Base-by-base conservation (phyloP, 1,139 yeast species). In the Yamadazyma dushanensis region DNA sequence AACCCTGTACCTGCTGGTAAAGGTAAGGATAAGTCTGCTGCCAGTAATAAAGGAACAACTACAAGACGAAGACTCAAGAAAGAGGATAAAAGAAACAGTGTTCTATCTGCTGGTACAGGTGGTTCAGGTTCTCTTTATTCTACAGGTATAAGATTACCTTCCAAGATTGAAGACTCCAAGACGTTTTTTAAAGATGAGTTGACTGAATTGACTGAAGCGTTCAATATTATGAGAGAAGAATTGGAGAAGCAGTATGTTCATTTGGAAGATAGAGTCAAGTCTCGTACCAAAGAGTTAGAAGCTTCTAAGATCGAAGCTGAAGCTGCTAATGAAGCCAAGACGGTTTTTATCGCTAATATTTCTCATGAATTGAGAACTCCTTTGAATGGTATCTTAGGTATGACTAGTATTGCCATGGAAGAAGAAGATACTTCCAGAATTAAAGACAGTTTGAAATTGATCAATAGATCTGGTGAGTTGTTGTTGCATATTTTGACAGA, bases 321-420 rank as follows among this genome's bases (percentile, higher is more conserved):
- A 60, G 77, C 83, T 25, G 97, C 98, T 2, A 90, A 88, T 59
- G 96, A 88, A 51, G 96, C 97, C 7, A 90, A 90, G 53, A 86
- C 96, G 0, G 87, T 88, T 11, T 92, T 92, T 58, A 89, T 92
- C 57, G 97, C 97, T 14, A 92, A 90, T 56, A 89, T 92, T 25
- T 89, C 97, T 0, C 97, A 92, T 56, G 98, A 92, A 61, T 72
- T 92, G 53, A 73, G 97, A 47, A 92, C 98, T 0, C 98, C 98
- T 1, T 67, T 92, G 49, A 92, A 92, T 59, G 98, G 97, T 56
- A 92, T 92, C 29, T 66, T 92, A 39, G 98, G 98, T 38, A 87
- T 92, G 95, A 86, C 97, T 0, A 85, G 95, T 2, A 87, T 90
- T 38, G 92, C 96, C 2, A 77, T 88, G 81, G 92, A 86, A 16